Percentiles rank a stretch among this genome's conserved stretches.
Conservation (phyloP, 2,329 filamentous ascomycete species). For the Aspergillus neoniger region DNA sequence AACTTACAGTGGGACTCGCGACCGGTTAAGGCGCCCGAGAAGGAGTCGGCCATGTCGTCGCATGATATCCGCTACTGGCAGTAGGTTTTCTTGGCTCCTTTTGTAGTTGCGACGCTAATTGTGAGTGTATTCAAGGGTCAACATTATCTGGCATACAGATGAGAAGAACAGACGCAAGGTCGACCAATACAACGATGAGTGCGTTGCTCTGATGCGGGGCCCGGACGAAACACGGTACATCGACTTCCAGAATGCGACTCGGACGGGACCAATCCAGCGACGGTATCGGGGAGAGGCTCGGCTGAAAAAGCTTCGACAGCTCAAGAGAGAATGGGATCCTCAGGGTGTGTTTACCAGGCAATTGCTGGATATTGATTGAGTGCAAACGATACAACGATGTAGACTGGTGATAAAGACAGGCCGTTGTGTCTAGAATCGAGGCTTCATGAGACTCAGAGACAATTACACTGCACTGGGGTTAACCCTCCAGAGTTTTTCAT, state of each 20-base stretch:
- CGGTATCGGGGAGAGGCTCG: background rate
- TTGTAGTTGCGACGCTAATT: background rate
- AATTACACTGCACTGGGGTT: too few species aligned
- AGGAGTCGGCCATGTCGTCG: background rate
- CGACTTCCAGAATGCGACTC: background rate
- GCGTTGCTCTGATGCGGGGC: background rate
- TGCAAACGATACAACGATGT: background rate
- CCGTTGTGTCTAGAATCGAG: too few species aligned
- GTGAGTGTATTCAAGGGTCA: background rate
- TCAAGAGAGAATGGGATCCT: slow-evolving; percentile 1
- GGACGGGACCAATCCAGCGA: background rate
- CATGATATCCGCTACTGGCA: slow-evolving; percentile 7
- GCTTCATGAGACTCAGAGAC: too few species aligned
- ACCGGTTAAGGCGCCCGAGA: background rate
- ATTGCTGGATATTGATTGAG: background rate
- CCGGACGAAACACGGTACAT: background rate
- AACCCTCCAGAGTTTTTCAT: too few species aligned
- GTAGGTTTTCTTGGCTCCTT: background rate
- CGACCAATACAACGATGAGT: background rate
- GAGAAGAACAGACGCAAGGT: background rate
- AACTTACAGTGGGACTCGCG: slow-evolving; percentile 2
- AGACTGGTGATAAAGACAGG: too few species aligned
- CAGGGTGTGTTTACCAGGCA: background rate
- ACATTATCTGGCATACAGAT: slow-evolving; percentile 3
- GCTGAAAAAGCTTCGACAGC: background rate